Evolutionary conservation across 2,329 filamentous ascomycete genomes (phyloP), one percentile per base, ranked within the genome.

Genomic region (Exserohilum rostratum): DNA sequence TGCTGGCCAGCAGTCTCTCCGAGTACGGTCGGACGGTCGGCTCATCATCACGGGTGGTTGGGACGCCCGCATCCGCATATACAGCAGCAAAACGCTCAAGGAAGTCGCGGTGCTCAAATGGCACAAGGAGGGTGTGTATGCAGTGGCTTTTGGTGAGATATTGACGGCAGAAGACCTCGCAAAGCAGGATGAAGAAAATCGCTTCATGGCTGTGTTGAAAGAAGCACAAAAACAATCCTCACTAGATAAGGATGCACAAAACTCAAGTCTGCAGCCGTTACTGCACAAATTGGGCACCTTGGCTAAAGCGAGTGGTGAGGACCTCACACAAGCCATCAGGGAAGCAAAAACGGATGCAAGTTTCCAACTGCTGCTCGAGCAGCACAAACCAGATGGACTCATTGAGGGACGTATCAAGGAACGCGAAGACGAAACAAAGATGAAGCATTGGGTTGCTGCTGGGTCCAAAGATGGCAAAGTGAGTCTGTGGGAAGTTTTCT

Each of bases 381-480:
- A 64, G 48, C 37, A 25, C 71, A 37, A 17, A 7, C 40, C 27
- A 31, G 40, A 44, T n/a, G 29, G 18, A 33, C 42, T 12, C n/a
- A 12, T 10, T 35, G 13, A 49, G 1, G 30, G 37, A 18, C 39
- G 33, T 37, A 33, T 33, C n/a, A 35, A 29, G 40, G 72, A 75
- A 48, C 61, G 79, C 18, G 74, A 74, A 20, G 65, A 73, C 40
- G 64, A 48, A 39, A 87, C 89, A 10, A 87, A 84, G 67, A 80
- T 79, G 46, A 89, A 88, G 20, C 93, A 98, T 74, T 98, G 93
- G 93, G 74, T 98, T 46, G 95, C 89, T 15, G 91, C 87, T 1
- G 95, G 95, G 1, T 90, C 90, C 50, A 99, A 98, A 74, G 95
- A 98, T 78, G 95, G 93, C 15, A 96, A 96, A 73, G 86, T 98